Conservation (phyloP, 805 yeast genomes). For the Barnettozyma botsteinii region DNA sequence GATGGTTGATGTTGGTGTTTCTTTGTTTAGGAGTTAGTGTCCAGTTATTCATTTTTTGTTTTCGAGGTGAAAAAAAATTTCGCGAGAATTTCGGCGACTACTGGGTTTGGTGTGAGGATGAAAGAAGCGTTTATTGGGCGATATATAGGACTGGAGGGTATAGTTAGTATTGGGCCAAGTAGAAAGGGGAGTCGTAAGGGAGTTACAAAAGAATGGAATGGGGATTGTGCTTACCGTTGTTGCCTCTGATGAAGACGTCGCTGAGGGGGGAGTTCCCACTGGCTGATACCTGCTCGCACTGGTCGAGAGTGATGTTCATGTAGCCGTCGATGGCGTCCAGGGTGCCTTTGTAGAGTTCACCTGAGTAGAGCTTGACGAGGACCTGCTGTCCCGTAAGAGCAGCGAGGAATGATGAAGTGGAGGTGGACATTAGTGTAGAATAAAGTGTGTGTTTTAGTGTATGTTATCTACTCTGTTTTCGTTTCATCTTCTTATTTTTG, state of each 20-base stretch:
- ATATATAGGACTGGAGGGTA: slow-evolving; percentile 22
- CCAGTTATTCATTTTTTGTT: too few species aligned
- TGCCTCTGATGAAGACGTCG: slow-evolving; percentile 84
- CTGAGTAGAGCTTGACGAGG: slow-evolving; percentile 78
- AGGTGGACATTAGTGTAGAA: slow-evolving; percentile 8
- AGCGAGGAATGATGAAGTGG: slow-evolving; percentile 60
- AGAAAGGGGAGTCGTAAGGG: too few species aligned
- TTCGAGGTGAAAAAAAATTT: slow-evolving; percentile 1
- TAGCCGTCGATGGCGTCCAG: slow-evolving; percentile 92
- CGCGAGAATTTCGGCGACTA: too few species aligned
- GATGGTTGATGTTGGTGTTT: too few species aligned
- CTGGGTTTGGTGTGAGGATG: too few species aligned
- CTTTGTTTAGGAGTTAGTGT: too few species aligned
- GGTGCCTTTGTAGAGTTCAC: slow-evolving; percentile 72
- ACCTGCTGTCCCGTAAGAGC: slow-evolving; percentile 77
- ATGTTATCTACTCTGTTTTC: background rate
- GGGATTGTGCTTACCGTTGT: slow-evolving; percentile 54
- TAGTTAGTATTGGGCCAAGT: slow-evolving; percentile 6
- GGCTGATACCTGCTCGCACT: slow-evolving; percentile 60
- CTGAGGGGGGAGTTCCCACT: slow-evolving; percentile 53
- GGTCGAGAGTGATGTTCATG: slow-evolving; percentile 91
- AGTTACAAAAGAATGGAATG: too few species aligned
- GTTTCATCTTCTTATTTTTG: background rate
- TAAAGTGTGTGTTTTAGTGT: slow-evolving; percentile 1
- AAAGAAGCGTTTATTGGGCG: slow-evolving; percentile 23